These are phyloP conservation scores for Ramaria sp. DNA, from an alignment of 768 basidiomycete genomes.

Conservation along the genomic window DNA sequence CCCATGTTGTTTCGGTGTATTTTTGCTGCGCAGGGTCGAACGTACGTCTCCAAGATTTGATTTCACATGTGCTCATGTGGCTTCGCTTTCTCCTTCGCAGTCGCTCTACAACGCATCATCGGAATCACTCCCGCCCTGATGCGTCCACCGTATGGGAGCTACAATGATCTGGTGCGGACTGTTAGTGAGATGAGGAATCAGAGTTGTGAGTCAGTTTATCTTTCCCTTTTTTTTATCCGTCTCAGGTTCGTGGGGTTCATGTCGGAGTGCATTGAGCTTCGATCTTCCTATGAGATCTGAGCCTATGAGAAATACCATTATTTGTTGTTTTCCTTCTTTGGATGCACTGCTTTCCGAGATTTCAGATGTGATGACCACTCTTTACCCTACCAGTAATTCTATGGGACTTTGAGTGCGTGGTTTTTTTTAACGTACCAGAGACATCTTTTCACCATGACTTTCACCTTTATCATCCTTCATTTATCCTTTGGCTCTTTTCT, in stretches of 20 bases:
- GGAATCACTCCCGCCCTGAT: slow-evolving; percentile 36
- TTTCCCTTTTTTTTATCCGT: neutral
- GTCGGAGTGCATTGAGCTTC: too few relatives aligned
- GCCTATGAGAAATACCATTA: too few relatives aligned
- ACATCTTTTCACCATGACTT: neutral
- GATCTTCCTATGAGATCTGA: too few relatives aligned
- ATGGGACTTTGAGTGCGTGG: slow-evolving; percentile 15
- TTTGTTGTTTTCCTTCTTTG: too few relatives aligned
- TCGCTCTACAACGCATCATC: slow-evolving; percentile 29
- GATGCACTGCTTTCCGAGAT: too few relatives aligned
- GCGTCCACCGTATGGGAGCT: slow-evolving; percentile 37
- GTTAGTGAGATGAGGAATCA: slow-evolving; percentile 19
- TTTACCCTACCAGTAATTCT: slow-evolving; percentile 9
- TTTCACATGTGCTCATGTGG: neutral
- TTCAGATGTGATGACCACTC: neutral
- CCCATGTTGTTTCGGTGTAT: neutral
- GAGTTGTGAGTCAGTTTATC: slow-evolving; percentile 3
- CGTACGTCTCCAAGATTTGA: neutral
- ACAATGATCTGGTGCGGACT: slow-evolving; percentile 26
- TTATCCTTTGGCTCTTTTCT: neutral
- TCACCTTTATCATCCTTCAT: neutral
- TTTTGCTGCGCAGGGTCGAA: neutral
- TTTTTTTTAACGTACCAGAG: neutral
- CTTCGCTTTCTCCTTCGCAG: slow-evolving; percentile 2
- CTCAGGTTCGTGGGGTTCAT: neutral